Base-by-base conservation (phyloP, 1,284 basidiomycete species). In the Vanrija pseudolonga region DNA sequence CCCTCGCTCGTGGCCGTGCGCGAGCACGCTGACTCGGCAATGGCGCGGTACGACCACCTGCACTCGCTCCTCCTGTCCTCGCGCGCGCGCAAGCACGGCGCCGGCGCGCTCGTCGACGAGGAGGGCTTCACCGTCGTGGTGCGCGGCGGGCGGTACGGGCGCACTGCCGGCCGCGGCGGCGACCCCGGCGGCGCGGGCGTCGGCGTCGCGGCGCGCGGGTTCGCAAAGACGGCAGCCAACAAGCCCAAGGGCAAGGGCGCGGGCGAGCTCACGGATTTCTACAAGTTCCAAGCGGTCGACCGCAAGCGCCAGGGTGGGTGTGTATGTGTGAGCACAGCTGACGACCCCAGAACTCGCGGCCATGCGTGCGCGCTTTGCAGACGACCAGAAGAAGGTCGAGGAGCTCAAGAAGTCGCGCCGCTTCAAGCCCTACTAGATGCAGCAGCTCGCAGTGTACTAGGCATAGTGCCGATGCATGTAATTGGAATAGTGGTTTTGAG, bases 121-220 rank as follows among this genome's bases (percentile, higher is more conserved):
- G 91, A 95, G 62, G 91, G 91, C 1, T 95, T 94, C 72, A 93
- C 90, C 12, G 82, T 94, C 11, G 91, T 95, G 26, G 88, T 87
- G 22, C 81, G 90, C 26, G 89, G 89, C 9, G 91, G 91, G 7
- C 86, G 87, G 23, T 92, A 91, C 67, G 90, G 91, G 3, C 82
- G 90, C 66, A 90, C 89, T 0, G 76, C 89, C 4, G 89, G 89
- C 26, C 88, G 88, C 9, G 76, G 89, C 3, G 89, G 88, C 32
- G 88, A 89, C n/a, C 87, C 87, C 1, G 86, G 89, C 18, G 82
- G 79, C 3, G 50, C 47, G 2, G 60, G 53, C 14, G 87, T 92
- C 24, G 88, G 88, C 22, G 87, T 92, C 26, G 88, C 89, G 23
- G 88, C 81, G 68, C 87, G 87, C 70, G 75, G 76, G 6, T 60